Evolutionary conservation across 106 monocot genomes (phyloP), one percentile per base, ranked within the genome.

Genomic region (Phalaenopsis aphrodite): DNA sequence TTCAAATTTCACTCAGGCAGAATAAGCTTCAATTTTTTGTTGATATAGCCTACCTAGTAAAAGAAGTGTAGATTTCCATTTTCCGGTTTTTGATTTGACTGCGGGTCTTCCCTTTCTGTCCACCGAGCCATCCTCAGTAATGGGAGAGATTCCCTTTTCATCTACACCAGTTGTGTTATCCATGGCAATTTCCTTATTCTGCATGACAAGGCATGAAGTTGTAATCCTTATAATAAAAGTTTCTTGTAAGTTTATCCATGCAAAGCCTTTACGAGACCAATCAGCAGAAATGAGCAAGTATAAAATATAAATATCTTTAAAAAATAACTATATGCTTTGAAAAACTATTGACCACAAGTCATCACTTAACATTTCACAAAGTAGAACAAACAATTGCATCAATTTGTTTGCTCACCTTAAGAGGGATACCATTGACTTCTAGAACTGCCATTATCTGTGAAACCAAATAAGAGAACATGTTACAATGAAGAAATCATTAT

Each of bases 71-170:
- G 87, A 87, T 71, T 48, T 89, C 92, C 92, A 89, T 19, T 77
- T 66, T 68, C 92, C 92, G 78, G 89, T 89, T 58, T 73, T 87
- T 81, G 72, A 42, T 82, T 82, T 91, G 79, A 85, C 47, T 36
- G 87, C 89, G 6, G 88, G 88, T 11, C 80, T 91, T 46, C 91
- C 91, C 42, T 74, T 87, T 56, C 83, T 55, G 57, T 91, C 89
- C 23, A 87, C 8, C 1, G 92, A 84, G 39, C 87, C 89, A 84
- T 92, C 92, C 56, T 81, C 78, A 48, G 93, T 91, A 43, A 86
- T 75, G 38, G 76, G 78, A 52, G 91, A 81, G 23, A 75, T 65
- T 74, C 30, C 76, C 17, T n/a, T 78, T 15, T 41, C 77, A 16
- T 49, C 78, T 57, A 79, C 80, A 42, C 47, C 23, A 55, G 18